phyloP scores from a whole-genome alignment of 768 basidiomycete genomes.

The Mrakia frigida region DNA sequence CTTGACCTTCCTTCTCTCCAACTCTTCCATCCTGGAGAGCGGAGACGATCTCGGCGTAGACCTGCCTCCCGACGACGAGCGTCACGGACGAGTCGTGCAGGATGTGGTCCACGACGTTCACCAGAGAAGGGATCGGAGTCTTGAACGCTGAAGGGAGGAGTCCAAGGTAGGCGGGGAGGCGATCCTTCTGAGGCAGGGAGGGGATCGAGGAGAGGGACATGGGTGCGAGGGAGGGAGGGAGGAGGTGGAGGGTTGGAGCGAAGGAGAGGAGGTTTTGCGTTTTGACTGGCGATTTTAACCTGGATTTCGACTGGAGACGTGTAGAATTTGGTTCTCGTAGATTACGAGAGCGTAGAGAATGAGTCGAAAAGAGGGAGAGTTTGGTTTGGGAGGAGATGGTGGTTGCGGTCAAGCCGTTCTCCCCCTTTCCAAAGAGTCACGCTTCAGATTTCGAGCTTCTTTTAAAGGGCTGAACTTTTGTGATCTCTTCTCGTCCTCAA shows the following conservation, averaged over 20 bases:
- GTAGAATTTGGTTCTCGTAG: too few species aligned
- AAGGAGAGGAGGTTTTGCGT: background rate
- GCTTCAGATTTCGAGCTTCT: too few species aligned
- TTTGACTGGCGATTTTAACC: too few species aligned
- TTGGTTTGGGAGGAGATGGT: too few species aligned
- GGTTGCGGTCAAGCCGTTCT: too few species aligned
- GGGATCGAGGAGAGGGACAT: constrained; percentile 18
- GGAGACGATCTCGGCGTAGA: constrained; percentile 28
- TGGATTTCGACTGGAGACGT: too few species aligned
- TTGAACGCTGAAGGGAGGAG: constrained; percentile 49
- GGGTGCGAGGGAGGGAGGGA: background rate
- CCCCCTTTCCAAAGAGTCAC: too few species aligned
- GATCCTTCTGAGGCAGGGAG: constrained; percentile 63
- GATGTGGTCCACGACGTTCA: constrained; percentile 26
- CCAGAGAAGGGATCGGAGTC: constrained; percentile 19
- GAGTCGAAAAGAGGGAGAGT: too few species aligned
- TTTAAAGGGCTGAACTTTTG: background rate
- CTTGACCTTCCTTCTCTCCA: constrained; percentile 31
- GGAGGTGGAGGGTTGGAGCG: background rate
- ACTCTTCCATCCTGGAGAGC: constrained; percentile 48
- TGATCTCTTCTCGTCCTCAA: background rate
- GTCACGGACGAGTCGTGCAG: constrained; percentile 26
- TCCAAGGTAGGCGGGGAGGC: constrained; percentile 65
- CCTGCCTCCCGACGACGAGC: constrained; percentile 27
- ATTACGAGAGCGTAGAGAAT: too few species aligned